Conservation (phyloP, 164 flowering plant species). For the Nelumbo lutea region DNA sequence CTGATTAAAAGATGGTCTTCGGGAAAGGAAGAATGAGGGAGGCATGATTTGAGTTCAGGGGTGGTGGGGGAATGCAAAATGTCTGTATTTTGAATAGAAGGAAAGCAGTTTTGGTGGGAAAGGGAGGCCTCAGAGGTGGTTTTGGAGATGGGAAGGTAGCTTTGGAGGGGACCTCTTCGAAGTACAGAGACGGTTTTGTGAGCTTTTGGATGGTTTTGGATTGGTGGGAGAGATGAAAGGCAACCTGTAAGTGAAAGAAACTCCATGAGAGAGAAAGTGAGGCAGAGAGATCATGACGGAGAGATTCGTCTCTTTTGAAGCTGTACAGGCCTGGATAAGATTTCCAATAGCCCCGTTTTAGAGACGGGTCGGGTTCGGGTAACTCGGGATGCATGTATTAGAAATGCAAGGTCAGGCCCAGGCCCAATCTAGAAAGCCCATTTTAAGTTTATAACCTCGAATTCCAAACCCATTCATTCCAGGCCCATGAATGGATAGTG, state of each 20-base stretch:
- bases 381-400: too few species aligned
- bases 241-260: slow-evolving; percentile 26
- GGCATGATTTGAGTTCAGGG: slow-evolving; percentile 3
- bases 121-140: not conserved
- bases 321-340: too few species aligned
- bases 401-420: too few species aligned
- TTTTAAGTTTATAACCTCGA: too few species aligned
- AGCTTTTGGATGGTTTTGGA: slow-evolving; percentile 29
- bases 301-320: too few species aligned
- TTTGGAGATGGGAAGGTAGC: not conserved
- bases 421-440: too few species aligned
- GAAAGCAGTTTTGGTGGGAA: slow-evolving; percentile 3
- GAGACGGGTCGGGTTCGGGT: too few species aligned
- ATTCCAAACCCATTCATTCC: too few species aligned
- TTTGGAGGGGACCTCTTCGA: slow-evolving; percentile 2
- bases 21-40: slow-evolving; percentile 6
- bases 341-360: too few species aligned
- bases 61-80: not conserved
- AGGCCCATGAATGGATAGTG: too few species aligned
- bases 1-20: not conserved
- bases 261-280: slow-evolving; percentile 34
- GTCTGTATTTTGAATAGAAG: not conserved
- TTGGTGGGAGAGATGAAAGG: slow-evolving; percentile 34
- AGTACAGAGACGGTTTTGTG: slow-evolving; percentile 15
- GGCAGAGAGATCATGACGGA: not conserved